phyloP scores from a whole-genome alignment of 2,329 filamentous ascomycete species.

The Aureobasidium uvarum region DNA sequence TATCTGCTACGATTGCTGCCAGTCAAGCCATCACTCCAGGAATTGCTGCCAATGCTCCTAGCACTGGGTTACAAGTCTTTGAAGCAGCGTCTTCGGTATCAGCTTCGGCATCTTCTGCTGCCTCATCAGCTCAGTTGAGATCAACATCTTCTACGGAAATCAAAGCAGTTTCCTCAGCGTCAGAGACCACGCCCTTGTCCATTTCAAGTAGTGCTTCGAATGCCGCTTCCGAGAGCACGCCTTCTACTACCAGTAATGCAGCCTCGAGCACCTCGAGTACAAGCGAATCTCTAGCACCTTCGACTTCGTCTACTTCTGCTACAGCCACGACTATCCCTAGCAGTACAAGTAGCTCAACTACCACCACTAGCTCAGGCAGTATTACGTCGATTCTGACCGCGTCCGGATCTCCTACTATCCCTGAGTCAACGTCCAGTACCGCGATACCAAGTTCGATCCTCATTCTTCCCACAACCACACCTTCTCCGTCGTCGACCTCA shows the following conservation, averaged over 20 bases:
- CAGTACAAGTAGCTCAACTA: neutral
- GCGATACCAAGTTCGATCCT: constrained; percentile 9
- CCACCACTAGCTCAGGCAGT: constrained; percentile 4
- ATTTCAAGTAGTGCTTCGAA: neutral
- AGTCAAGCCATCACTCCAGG: constrained; percentile 10
- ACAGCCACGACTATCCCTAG: neutral
- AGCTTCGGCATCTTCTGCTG: neutral
- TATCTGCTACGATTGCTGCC: neutral
- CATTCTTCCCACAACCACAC: constrained; percentile 9
- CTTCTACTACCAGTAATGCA: neutral
- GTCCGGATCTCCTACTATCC: neutral
- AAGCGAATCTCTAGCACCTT: neutral
- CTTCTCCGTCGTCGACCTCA: neutral
- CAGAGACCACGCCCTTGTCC: neutral
- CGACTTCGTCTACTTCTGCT: neutral
- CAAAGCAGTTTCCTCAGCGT: neutral
- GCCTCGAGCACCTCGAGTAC: neutral
- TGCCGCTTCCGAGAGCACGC: neutral
- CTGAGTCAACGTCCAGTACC: neutral
- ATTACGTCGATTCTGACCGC: constrained; percentile 4
- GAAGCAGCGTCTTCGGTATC: neutral
- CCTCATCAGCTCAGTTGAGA: neutral
- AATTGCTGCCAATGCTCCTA: neutral
- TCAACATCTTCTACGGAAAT: neutral
- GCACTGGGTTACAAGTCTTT: neutral